Base-by-base conservation (phyloP, 306 rosid genomes). In the Cyclanthera cordifolia region DNA sequence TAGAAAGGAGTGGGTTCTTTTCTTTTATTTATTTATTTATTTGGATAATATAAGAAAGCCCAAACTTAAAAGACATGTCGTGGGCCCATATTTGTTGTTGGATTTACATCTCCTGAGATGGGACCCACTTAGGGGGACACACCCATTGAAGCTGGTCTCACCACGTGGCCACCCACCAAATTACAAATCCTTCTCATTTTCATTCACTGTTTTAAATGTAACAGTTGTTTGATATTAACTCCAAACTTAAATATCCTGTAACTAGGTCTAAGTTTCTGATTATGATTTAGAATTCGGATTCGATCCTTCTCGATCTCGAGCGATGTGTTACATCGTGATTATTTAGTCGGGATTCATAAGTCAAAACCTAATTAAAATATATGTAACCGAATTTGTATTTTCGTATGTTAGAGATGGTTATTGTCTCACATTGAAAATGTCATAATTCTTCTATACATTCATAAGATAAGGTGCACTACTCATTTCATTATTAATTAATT, bases 91-190 rank as follows among this genome's bases (percentile, higher is more conserved):
- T 71, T 71, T 71, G 64, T 78, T 75, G 78, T 82, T 79, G 79
- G 84, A 80, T 78, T 78, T 78, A 75, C 56, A 80, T 80, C 75
- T 52, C 76, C 86, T 79, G 82, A 82, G 27, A 67, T 27, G 82
- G 84, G 82, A 32, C 85, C 95, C 76, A 75, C 71, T 15, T 1
- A 49, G 51, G 87, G 85, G 85, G 75, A 75, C 77, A 75, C 61
- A 74, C 74, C 72, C 67, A 73, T 71, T 80, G 71, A 79, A 81
- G 72, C 69, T 73, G 71, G 80, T 79, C 66, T 65, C 83, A 85
- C 91, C 96, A 85, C 84, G 82, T 82, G 89, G 84, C 79, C 89
- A 79, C 84, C 49, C 75, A 79, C 75, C 61, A 60, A 81, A 41
- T 39, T 13, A 45, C 49, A 45, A 11, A 32, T 63, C 51, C 11